Percentiles rank a stretch among this genome's conserved stretches.
Evolutionary conservation across 2,329 filamentous ascomycete genomes (phyloP).

Genomic region (Aureobasidium sp.): DNA sequence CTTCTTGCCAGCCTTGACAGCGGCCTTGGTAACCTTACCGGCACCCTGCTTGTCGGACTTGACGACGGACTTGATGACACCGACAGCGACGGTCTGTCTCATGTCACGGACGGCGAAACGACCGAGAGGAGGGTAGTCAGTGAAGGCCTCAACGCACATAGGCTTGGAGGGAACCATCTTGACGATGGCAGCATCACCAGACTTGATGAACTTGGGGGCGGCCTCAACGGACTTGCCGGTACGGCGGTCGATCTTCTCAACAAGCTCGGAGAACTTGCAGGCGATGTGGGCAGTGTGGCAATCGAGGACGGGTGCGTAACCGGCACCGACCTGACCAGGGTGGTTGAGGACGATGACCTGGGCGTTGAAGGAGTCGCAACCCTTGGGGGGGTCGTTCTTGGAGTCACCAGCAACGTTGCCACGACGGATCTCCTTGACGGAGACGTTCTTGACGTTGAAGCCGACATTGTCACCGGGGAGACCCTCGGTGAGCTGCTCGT

Average conservation of each 20-base stretch:
- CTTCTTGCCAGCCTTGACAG: constrained; percentile 31
- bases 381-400: constrained; percentile 97
- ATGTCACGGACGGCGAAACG: constrained; percentile 82
- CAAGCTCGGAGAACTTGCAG: constrained; percentile 99
- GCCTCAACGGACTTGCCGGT: constrained; percentile 94
- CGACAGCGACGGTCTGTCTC: constrained; percentile 68
- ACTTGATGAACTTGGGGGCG: constrained; percentile 99
- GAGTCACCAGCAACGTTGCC: constrained; percentile 99
- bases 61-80: constrained; percentile 40
- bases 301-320: constrained; percentile 98
- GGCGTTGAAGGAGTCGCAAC: constrained; percentile 90
- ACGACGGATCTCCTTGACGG: constrained; percentile 99
- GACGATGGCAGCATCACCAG: constrained; percentile 99
- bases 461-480: constrained; percentile 99
- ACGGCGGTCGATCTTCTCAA: constrained; percentile 99
- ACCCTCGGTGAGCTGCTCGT: constrained; percentile 97
- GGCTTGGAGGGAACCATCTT: constrained; percentile 99
- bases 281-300: constrained; percentile 99
- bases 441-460: constrained; percentile 99
- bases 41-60: constrained; percentile 39
- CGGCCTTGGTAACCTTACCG: constrained; percentile 43
- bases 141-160: constrained; percentile 99
- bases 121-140: constrained; percentile 97
- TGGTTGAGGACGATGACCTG: constrained; percentile 99
- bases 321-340: constrained; percentile 98